Conservation (phyloP, 495 filamentous ascomycete species). For the Talaromyces liani region DNA sequence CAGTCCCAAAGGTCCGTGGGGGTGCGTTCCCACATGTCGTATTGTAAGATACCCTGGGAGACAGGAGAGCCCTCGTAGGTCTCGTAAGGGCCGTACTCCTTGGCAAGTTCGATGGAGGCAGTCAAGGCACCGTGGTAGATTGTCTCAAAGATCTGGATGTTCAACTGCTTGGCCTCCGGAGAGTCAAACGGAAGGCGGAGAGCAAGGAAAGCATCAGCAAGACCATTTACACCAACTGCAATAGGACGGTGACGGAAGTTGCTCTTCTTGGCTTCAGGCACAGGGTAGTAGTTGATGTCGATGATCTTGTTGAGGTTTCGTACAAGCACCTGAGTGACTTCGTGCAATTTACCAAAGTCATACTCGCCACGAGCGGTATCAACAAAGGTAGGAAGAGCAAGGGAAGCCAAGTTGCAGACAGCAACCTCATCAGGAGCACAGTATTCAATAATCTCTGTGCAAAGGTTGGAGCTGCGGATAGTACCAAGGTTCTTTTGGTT, state of each 20-base stretch:
- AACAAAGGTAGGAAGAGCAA: conserved; percentile 84
- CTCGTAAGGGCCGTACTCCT: conserved; percentile 73
- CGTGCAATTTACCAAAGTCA: conserved; percentile 92
- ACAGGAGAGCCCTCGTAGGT: conserved; percentile 91
- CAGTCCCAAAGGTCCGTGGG: conserved; percentile 96
- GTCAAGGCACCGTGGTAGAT: conserved; percentile 96
- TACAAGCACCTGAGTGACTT: conserved; percentile 82
- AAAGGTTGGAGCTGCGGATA: conserved; percentile 96
- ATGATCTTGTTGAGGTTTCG: conserved; percentile 97
- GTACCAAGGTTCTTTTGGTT: conserved; percentile 99
- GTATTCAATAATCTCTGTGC: conserved; percentile 98
- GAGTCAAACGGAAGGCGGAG: conserved; percentile 97
- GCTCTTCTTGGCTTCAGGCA: conserved; percentile 83
- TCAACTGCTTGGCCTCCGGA: conserved; percentile 81
- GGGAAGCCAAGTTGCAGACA: conserved; percentile 94
- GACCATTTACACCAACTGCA: conserved; percentile 93
- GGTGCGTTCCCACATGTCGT: conserved; percentile 96
- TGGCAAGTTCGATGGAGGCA: conserved; percentile 77
- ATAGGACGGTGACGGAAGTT: conserved; percentile 95
- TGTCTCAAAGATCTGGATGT: conserved; percentile 98
- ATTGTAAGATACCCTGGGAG: conserved; percentile 92
- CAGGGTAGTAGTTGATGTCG: conserved; percentile 94
- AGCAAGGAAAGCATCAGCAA: conserved; percentile 97
- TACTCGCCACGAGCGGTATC: conserved; percentile 74
- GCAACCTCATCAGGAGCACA: conserved; percentile 94